Base-by-base conservation (phyloP, 169 alveolate genomes). In the Eimeria necatrix region DNA sequence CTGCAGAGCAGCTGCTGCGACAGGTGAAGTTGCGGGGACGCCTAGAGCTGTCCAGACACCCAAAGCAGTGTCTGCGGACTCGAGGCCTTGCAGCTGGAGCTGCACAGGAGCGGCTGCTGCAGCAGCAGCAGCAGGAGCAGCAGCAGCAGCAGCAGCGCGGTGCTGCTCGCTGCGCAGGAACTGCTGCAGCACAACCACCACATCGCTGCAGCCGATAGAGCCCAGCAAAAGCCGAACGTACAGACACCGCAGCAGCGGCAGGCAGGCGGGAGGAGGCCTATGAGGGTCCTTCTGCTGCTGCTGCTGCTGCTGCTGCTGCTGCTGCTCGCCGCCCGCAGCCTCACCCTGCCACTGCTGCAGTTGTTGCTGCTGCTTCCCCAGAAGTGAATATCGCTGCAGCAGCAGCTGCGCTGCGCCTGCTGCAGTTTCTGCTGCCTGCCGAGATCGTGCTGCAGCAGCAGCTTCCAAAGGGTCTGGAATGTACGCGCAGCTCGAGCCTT, bases 81-180 rank as follows among this genome's bases (percentile, higher is more conserved):
- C 90, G 68, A 81, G 24, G 53, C 90, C 90, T 81, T 81, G 90
- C 90, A 81, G 73, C 90, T 81, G 90, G 48, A 81, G 90, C 90
- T 56, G 74, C 90, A 81, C 4, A 18, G 90, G 90, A n/a, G 52
- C 53, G 7, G 6, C 61, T 53, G 61, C 61, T 53, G 61, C 61
- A 8, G 61, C 61, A 8, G 61, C 52, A 56, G 14, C 20, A 9
- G 8, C 64, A 24, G 26, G 76, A 5, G 71, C 90, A 51, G 90
- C 90, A 51, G 73, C 90, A 51, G 73, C 90, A 51, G 73, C 71
- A 51, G 90, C 48, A 4, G 46, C 73, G 5, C 48, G n/a, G 22
- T 51, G 90, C 68, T 49, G 90, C 90, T 81, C 73, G 1, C 20
- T 53, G 26, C 18, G 48, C n/a, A 81, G 53, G 74, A 26, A 81